Percentiles rank a stretch among this genome's conserved stretches.
Evolutionary conservation across 179 eudicot species (phyloP).

Genomic region (Spinacia oleracea): DNA sequence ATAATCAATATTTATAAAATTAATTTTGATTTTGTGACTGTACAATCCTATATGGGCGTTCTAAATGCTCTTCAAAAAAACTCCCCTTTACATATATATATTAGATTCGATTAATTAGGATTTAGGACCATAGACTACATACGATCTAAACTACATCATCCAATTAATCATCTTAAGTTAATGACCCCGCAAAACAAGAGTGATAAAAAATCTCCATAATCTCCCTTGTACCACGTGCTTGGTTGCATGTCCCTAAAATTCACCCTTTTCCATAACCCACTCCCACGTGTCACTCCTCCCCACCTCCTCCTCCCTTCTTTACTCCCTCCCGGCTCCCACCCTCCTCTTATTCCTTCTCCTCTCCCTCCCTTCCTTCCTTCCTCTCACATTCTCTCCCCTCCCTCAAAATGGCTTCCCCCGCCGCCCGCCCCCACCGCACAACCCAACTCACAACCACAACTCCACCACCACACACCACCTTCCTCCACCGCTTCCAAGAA

Average conservation of each 20-base stretch:
- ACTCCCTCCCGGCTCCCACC: neutral
- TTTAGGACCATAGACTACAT: no score
- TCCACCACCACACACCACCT: constrained; percentile 27
- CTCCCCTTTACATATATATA: no score
- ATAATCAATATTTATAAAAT: no score
- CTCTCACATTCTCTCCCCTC: neutral
- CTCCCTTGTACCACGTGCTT: constrained; percentile 25
- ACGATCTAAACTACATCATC: no score
- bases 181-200: neutral
- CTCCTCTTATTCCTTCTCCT: neutral
- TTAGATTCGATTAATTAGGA: no score
- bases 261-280: constrained; percentile 8
- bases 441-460: constrained; percentile 32
- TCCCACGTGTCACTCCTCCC: constrained; percentile 29
- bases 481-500: constrained; percentile 51
- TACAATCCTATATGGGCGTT: no score
- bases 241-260: constrained; percentile 28
- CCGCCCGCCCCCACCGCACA: constrained; percentile 3
- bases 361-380: neutral
- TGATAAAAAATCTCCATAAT: neutral
- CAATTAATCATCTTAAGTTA: no score
- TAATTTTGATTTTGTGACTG: no score
- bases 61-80: no score
- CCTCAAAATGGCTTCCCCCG: constrained; percentile 40
- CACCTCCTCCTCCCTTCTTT: neutral